These are phyloP conservation scores for Cladosporium phlei DNA, from an alignment of 2,329 filamentous ascomycete genomes.

Conservation along the genomic window DNA sequence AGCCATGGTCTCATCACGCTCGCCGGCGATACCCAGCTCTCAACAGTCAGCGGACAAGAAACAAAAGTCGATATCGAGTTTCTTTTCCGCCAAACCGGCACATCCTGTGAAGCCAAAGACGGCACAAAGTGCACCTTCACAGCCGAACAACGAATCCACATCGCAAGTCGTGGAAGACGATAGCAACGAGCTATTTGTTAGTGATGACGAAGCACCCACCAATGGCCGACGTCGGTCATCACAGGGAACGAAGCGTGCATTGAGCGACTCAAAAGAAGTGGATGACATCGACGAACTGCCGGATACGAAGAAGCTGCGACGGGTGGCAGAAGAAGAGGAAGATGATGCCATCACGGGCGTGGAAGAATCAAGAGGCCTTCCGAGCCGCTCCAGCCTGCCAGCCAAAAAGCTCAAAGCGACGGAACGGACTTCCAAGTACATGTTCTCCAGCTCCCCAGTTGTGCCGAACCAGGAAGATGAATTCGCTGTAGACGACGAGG, in stretches of 20 bases:
- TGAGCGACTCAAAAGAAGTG: constrained; percentile 4
- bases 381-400: constrained; percentile 15
- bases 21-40: background rate
- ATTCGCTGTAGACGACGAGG: constrained; percentile 44
- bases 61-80: constrained; percentile 69
- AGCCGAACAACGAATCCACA: background rate
- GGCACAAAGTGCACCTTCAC: constrained; percentile 6
- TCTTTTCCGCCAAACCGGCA: constrained; percentile 28
- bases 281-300: constrained; percentile 18
- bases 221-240: constrained; percentile 34
- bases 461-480: constrained; percentile 33
- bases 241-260: constrained; percentile 4
- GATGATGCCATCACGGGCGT: background rate
- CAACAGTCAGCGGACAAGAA: constrained; percentile 50
- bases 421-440: constrained; percentile 54
- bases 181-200: constrained; percentile 21
- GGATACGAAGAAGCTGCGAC: constrained; percentile 18
- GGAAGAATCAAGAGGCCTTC: background rate
- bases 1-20: constrained; percentile 3
- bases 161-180: constrained; percentile 11
- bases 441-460: constrained; percentile 50
- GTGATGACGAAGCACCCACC: constrained; percentile 35
- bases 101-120: constrained; percentile 25
- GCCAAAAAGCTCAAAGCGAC: constrained; percentile 35
- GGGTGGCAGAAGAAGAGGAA: constrained; percentile 10